Base-by-base conservation (phyloP, 306 rosid species). In the Vicia sativa region DNA sequence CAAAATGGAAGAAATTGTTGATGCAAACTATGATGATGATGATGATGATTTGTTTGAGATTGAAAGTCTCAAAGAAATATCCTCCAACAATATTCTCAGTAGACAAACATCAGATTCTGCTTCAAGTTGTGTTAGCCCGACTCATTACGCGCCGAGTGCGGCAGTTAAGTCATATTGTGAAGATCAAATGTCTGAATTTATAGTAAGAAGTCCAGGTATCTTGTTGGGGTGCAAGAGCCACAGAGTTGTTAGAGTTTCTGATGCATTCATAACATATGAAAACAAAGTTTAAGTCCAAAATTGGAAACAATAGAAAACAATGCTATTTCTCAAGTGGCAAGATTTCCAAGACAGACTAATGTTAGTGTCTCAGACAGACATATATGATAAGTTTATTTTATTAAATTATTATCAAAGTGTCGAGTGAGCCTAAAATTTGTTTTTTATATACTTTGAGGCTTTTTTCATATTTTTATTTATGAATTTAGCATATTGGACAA, bases 81-180 rank as follows among this genome's bases (percentile, higher is more conserved):
- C 71, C 14, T 73, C 77, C 31, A 78, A 78, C 75, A 62, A 83
- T 5, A 80, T 84, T 44, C 82, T 81, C 29, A 80, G 72, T 5
- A 74, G 84, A 63, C 83, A 81, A 41, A 29, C 79, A 29, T 82
- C 92, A 54, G 86, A 81, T 63, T 82, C 65, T 13, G 57, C 77
- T 21, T 78, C 87, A 1, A 80, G 83, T 42, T 77, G 89, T n/a
- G n/a, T n/a, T n/a, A n/a, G n/a, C n/a, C n/a, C n/a, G n/a, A n/a
- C n/a, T n/a, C n/a, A n/a, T 62, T 92, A 92, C 59, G 95, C 96
- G 21, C 97, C 97, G 13, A 93, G 98, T 69, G 95, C 85, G 15
- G 93, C 85, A 48, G 79, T 50, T 9, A 53, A 79, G 84, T 91
- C 95, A 23, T 96, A 92, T 15, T 81, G 43, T 57, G 95, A 92